Evolutionary conservation across 768 basidiomycete species (phyloP), one percentile per base, ranked within the genome.

Genomic region (Boletellus sp.): DNA sequence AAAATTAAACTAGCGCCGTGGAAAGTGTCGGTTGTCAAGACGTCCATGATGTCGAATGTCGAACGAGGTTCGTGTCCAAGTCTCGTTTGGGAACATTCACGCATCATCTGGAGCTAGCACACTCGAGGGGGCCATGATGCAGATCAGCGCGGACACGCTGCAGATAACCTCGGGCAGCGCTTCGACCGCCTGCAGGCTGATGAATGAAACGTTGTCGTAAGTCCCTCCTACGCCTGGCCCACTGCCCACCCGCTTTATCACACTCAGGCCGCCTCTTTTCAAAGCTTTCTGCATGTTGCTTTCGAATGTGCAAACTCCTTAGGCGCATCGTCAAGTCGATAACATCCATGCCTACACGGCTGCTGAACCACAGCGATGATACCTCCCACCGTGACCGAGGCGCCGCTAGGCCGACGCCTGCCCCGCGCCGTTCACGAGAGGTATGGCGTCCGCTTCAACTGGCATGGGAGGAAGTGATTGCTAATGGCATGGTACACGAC

Each of bases 221-320:
- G 44, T 28, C 47, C 45, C 39, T 15, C 38, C 22, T 26, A 1
- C 49, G 7, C 9, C 40, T 38, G 20, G 23, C 55, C 58, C 58
- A 51, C 32, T 20, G 36, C 51, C 46, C 51, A 46, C 6, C 48
- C 45, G 31, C 50, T 31, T 50, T 57, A 42, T 52, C 32, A 36
- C 44, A 42, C 48, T 50, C 38, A 22, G 13, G 16, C 33, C 47
- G 7, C 50, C 38, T 32, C 33, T 24, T 17, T 34, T 42, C 42
- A 22, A 45, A 43, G 36, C 36, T 15, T 48, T 34, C 42, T 57
- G 43, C 38, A 53, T 50, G 44, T 45, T 38, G 41, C 41, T 42
- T 20, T 40, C 31, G 58, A 16, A 61, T 57, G 58, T 48, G 55
- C 46, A 46, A 51, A 20, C 39, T 59, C 33, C 10, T 33, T 32